Base-by-base conservation (phyloP, 177 flowering plant species). In the Vitis hybrid region DNA sequence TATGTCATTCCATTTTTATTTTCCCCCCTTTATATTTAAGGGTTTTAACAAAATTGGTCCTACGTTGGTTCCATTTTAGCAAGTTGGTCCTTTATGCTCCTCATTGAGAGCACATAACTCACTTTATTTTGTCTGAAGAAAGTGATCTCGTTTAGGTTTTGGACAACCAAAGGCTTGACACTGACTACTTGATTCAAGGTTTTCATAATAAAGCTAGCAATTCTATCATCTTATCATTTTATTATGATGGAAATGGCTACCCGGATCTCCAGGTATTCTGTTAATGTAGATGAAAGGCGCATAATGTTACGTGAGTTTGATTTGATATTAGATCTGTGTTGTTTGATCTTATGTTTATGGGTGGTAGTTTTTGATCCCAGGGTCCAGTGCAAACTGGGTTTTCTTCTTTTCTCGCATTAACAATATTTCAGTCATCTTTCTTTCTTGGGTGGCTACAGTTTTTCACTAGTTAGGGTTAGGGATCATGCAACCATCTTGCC, bases 281-380 rank as follows among this genome's bases (percentile, higher is more conserved):
- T 26, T 26, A 26, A 26, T 26, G 30, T 26, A 26, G 30, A 26
- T 26, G 30, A 3, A 6, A 9, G 60, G 21, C n/a, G 60, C 60
- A 57, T 57, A 23, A 57, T 57, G 10, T 57, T 11, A 57, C 60
- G 60, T 57, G 23, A 17, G 60, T 57, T 57, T 57, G 26, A 57
- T 57, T 19, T 18, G 17, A 18, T 57, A 21, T 21, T 18, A 57
- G 60, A 57, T 57, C 60, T 57, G 60, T 18, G 60, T 17, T 57
- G 60, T 18, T 57, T 57, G 26, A 54, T 57, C 30, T 57, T 21
- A 21, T 57, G 26, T 57, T 18, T 57, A 18, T 57, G 0, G 26
- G 8, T 54, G 18, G 32, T 8, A 18, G 17, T 14, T 18, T 57
- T 14, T 57, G 11, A 23, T 6, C 21, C 11, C 21, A 21, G 30